Base-by-base conservation (phyloP, 176 grass and related monocot species). In the Zea mays region DNA sequence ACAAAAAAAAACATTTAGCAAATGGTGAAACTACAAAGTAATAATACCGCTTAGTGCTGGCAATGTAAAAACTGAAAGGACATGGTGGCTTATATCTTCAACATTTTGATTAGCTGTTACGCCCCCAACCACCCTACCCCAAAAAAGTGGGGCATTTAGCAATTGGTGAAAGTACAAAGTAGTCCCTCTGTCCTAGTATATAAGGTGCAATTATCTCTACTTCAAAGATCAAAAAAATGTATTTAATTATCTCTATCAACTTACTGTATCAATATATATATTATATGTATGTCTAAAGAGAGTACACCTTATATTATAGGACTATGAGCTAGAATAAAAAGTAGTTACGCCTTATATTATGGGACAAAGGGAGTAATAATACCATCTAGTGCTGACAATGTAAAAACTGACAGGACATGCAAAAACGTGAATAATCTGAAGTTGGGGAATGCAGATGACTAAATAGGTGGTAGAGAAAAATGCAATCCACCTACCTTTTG, bases 121-220 rank as follows among this genome's bases (percentile, higher is more conserved):
- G 48, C 27, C 27, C 27, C 27, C 27, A 27, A 27, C 27, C 39
- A 55, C 20, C 36, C 64, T 54, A 7, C 33, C 56, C 1, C 34
- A 81, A 66, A 65, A 71, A 35, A 75, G 5, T 27, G 27, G 27
- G 27, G 27, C 0, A 17, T 47, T 78, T 40, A 79, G 12, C 60
- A 82, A 82, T 74, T 69, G 3, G 55, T 72, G 69, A 62, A 83
- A 69, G 41, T 45, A 74, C 45, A 46, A 11, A 50, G 49, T 16
- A 52, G 34, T 56, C 27, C 27, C 27, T 27, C 27, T 27, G 27
- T 27, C 27, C 27, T 27, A 27, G 27, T n/a, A n/a, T n/a, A n/a
- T n/a, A n/a, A n/a, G n/a, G n/a, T 27, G 27, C 27, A 27, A 27
- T 1, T 27, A 27, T 27, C 27, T 27, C 27, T 27, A 27, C 27